Evolutionary conservation across 768 basidiomycete genomes (phyloP).

Genomic region (Hemileccinum rubropunctum): DNA sequence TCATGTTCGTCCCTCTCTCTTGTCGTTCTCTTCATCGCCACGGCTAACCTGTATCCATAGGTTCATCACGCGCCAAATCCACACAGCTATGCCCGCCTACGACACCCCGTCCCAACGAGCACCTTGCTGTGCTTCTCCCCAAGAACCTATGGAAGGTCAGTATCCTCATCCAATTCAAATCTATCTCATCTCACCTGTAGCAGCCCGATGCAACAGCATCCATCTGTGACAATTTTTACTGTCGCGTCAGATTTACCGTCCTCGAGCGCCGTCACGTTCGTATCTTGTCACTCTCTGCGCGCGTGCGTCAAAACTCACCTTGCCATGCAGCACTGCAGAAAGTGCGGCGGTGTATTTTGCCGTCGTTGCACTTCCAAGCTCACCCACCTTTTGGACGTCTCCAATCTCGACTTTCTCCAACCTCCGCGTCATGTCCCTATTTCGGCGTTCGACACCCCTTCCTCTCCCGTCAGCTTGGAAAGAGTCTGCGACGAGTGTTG

Average conservation of each 20-base stretch:
- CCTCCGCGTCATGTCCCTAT: constrained; percentile 71
- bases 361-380: constrained; percentile 53
- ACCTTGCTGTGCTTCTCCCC: constrained; percentile 73
- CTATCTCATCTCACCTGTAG: constrained; percentile 15
- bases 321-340: constrained; percentile 67
- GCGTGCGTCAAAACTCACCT: constrained; percentile 13
- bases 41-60: constrained; percentile 9
- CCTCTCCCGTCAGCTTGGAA: constrained; percentile 52
- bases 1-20: neutral
- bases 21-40: constrained; percentile 6
- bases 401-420: constrained; percentile 63
- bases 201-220: constrained; percentile 62
- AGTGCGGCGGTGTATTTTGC: constrained; percentile 81
- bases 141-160: constrained; percentile 72
- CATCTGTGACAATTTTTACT: constrained; percentile 72
- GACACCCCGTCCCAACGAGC: constrained; percentile 51
- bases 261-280: constrained; percentile 75
- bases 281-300: constrained; percentile 11
- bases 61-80: constrained; percentile 20
- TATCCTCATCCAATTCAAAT: neutral
- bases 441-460: constrained; percentile 52
- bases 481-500: constrained; percentile 79
- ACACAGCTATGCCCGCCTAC: constrained; percentile 16
- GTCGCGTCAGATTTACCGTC: constrained; percentile 60
- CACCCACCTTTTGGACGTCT: constrained; percentile 70